Evolutionary conservation across 2,329 filamentous ascomycete genomes (phyloP), one percentile per base, ranked within the genome.

Genomic region (Pestalotiopsis sp.): DNA sequence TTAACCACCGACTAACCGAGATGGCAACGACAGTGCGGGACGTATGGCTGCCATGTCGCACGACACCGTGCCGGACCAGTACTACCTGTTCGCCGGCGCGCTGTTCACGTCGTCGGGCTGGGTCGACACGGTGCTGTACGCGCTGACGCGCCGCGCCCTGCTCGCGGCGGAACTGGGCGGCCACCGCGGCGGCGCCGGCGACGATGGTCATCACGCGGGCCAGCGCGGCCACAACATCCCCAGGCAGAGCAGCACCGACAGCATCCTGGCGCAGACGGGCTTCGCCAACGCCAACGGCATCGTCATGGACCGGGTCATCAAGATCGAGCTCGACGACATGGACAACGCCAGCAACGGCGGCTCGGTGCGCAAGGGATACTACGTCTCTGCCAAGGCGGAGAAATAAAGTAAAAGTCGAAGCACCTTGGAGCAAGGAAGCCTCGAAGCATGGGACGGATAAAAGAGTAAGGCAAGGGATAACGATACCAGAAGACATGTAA

Each of bases 21-120:
- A 52, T n/a, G 45, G 6, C 7, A 20, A 38, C 31, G 31, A 14
- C 39, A 76, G 74, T 25, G 83, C 82, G 4, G 82, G 83, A 49
- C 80, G 85, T 41, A 86, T 87, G 83, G 83, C 82, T 67, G 78
- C 77, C 64, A 85, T 86, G 83, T 80, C 81, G 13, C 78, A 81
- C 27, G 71, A 80, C 25, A n/a, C 57, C 0, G 72, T 80, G 63
- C 78, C 81, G 4, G 77, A 81, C 39, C 56, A 72, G 9, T 83
- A 82, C 74, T 83, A 71, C 65, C 68, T 76, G n/a, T 72, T 74
- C 38, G 73, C 73, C n/a, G 75, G 75, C 0, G 69, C 69, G 12
- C 68, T 76, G 2, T 75, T 76, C 61, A 83, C 82, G 3, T 81
- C 77, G 6, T 82, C 80, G 41, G 82, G 82, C 27, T 83, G 81